A percentile compares a stretch with the other conserved stretches of the same genome.
These are phyloP conservation scores for Lentinula detonsa DNA, from an alignment of 768 basidiomycete genomes.

Conservation along the genomic window DNA sequence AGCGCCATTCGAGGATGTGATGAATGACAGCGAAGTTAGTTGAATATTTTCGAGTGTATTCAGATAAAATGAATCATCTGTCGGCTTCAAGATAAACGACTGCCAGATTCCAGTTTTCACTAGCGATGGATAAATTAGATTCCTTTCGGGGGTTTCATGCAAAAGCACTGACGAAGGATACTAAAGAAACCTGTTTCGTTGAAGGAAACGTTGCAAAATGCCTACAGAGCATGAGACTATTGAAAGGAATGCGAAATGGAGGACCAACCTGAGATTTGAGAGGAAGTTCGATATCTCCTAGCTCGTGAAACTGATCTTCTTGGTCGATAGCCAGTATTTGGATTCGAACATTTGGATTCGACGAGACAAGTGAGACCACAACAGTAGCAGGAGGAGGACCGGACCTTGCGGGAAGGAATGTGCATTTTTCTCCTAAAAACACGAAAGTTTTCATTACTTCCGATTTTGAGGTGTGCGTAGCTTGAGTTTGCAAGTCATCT, in stretches of 20 bases:
- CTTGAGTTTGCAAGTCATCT: slow-evolving; percentile 17
- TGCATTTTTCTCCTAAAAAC: slow-evolving; percentile 20
- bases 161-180: slow-evolving; percentile 1
- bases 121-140: not conserved
- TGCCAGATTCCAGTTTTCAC: not conserved
- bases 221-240: not conserved
- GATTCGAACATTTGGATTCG: slow-evolving; percentile 18
- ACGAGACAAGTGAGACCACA: slow-evolving; percentile 18
- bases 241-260: not conserved
- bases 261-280: not conserved
- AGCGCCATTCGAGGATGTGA: slow-evolving; percentile 1
- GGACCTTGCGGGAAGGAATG: slow-evolving; percentile 19
- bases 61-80: not conserved
- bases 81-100: not conserved
- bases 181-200: slow-evolving; percentile 1
- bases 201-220: not conserved
- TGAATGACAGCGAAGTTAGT: not conserved
- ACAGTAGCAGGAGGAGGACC: slow-evolving; percentile 17
- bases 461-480: slow-evolving; percentile 8
- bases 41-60: not conserved
- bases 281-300: not conserved
- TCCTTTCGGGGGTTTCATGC: not conserved
- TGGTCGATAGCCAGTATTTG: slow-evolving; percentile 27
- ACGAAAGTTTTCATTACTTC: slow-evolving; percentile 21
- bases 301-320: slow-evolving; percentile 21